phyloP scores from a whole-genome alignment of 495 filamentous ascomycete species.

The Saxophila tyrrhenica region DNA sequence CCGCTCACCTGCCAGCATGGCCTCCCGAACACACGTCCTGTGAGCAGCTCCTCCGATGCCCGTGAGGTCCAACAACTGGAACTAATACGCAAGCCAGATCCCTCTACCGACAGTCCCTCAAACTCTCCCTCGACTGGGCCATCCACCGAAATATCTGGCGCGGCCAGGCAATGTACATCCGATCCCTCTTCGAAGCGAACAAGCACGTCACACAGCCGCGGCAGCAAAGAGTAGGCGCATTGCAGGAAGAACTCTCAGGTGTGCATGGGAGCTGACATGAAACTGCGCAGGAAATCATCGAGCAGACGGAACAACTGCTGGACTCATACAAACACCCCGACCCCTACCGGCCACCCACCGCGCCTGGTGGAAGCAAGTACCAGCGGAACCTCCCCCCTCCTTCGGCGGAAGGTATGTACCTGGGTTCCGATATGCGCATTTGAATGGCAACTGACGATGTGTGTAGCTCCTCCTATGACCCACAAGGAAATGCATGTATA shows the following conservation, averaged over 20 bases:
- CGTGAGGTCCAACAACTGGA: neutral
- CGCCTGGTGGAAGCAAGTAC: constrained; percentile 93
- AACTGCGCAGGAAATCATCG: constrained; percentile 47
- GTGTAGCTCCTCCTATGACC: neutral
- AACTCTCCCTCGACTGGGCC: constrained; percentile 88
- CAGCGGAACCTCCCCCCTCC: constrained; percentile 82
- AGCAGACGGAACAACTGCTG: constrained; percentile 76
- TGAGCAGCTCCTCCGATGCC: neutral
- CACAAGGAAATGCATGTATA: constrained; percentile 6
- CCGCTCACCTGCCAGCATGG: constrained; percentile 10
- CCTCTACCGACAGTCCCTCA: constrained; percentile 85
- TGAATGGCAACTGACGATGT: neutral
- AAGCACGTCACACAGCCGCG: constrained; percentile 73
- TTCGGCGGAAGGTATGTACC: constrained; percentile 61
- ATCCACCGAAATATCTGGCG: constrained; percentile 87
- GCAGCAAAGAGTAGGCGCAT: constrained; percentile 61
- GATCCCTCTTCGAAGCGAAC: constrained; percentile 91
- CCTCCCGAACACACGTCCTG: constrained; percentile 16
- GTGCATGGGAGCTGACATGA: neutral
- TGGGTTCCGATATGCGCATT: neutral
- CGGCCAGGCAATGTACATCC: constrained; percentile 89
- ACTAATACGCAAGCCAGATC: constrained; percentile 45
- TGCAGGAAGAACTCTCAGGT: neutral
- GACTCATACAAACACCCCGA: constrained; percentile 97
- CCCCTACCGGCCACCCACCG: constrained; percentile 75